Percentiles rank a stretch among this genome's conserved stretches.
Conservation (phyloP, 345 rosid species). For the Camelina hispida region DNA sequence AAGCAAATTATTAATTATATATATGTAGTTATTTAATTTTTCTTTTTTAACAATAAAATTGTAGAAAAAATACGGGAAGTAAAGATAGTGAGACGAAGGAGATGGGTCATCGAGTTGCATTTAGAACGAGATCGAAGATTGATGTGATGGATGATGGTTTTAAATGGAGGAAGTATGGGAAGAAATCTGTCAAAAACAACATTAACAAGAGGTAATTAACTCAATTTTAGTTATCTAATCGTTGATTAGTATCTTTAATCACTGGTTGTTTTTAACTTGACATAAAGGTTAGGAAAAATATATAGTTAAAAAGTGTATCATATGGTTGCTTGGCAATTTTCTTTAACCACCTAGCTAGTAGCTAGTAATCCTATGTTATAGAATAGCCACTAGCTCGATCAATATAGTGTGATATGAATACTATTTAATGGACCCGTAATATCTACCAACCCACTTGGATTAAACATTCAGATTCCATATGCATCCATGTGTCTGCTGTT, state of each 20-base stretch:
- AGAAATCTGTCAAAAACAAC: conserved; percentile 86
- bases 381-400: conserved; percentile 33
- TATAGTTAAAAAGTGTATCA: no score
- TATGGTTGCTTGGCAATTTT: conserved; percentile 22
- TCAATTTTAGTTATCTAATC: not conserved
- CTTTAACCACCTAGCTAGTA: conserved; percentile 13
- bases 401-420: conserved; percentile 30
- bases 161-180: conserved; percentile 95
- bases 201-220: conserved; percentile 75
- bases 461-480: conserved; percentile 28
- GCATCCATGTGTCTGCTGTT: conserved; percentile 13
- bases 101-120: conserved; percentile 66
- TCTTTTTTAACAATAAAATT: not conserved
- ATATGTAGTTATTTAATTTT: not conserved
- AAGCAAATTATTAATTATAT: conserved; percentile 11
- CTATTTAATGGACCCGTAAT: conserved; percentile 35
- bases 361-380: conserved; percentile 11
- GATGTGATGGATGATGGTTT: conserved; percentile 94
- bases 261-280: conserved; percentile 1
- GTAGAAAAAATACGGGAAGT: conserved; percentile 34
- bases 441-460: conserved; percentile 42
- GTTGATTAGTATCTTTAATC: not conserved
- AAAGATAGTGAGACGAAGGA: conserved; percentile 51
- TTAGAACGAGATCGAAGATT: conserved; percentile 74
- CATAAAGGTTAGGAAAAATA: not conserved